A percentile compares a stretch with the other conserved stretches of the same genome.
These are phyloP conservation scores for Dictyostelium capitatum DNA, from an alignment of 78 protist species.

Conservation along the genomic window DNA sequence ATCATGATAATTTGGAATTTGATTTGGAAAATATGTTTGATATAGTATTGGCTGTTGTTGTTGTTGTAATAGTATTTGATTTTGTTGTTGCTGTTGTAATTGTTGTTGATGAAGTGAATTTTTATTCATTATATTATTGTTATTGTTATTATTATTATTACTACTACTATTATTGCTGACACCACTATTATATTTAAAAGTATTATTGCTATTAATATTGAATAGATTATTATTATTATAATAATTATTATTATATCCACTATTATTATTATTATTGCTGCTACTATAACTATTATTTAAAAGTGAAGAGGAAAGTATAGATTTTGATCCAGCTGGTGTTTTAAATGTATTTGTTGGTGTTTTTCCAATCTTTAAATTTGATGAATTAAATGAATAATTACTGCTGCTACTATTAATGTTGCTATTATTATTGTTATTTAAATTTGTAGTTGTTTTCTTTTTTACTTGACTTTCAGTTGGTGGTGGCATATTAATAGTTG, in stretches of 20 bases:
- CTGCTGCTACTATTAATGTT: background rate
- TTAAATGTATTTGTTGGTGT: background rate
- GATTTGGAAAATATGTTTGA: conserved; percentile 9
- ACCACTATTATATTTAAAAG: background rate
- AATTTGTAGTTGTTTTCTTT: background rate
- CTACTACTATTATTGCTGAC: background rate
- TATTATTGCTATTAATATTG: background rate
- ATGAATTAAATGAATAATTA: background rate
- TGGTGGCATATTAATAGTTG: background rate
- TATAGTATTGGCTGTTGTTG: background rate
- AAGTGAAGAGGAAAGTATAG: background rate
- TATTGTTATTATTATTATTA: background rate
- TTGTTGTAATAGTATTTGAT: background rate
- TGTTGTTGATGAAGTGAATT: too few species aligned
- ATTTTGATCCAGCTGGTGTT: background rate
- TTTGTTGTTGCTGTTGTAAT: background rate
- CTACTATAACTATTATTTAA: background rate
- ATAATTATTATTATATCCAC: background rate
- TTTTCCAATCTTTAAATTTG: background rate
- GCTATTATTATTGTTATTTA: background rate
- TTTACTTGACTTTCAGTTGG: background rate
- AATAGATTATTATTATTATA: background rate
- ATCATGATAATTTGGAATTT: background rate
- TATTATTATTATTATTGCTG: background rate
- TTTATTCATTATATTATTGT: background rate